Percentiles rank a stretch among this genome's conserved stretches.
These are phyloP conservation scores for Lecanicillium sp. DNA, from an alignment of 2,329 filamentous ascomycete species.

Conservation along the genomic window DNA sequence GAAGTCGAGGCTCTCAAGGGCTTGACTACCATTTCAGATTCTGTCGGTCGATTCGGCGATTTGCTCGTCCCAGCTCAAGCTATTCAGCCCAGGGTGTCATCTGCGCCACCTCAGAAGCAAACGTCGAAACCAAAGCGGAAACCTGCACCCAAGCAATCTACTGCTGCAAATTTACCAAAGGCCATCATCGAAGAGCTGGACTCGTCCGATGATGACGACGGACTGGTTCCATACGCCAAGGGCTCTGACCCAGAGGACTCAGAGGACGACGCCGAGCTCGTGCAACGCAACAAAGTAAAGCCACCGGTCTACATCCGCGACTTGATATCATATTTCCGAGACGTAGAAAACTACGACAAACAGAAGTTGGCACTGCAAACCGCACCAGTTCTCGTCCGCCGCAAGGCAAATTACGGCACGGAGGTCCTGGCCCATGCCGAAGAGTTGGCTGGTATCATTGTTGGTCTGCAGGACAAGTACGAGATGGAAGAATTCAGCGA, in stretches of 20 bases:
- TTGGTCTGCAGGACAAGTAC: constrained; percentile 79
- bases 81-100: not conserved
- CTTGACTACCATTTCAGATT: constrained; percentile 58
- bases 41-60: constrained; percentile 49
- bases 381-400: constrained; percentile 73
- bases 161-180: constrained; percentile 27
- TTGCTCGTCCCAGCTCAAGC: constrained; percentile 30
- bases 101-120: constrained; percentile 14
- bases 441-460: constrained; percentile 69
- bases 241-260: constrained; percentile 87
- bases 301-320: constrained; percentile 89
- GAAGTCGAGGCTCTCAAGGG: constrained; percentile 72
- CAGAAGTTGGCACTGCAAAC: constrained; percentile 74
- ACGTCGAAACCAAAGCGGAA: constrained; percentile 22
- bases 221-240: constrained; percentile 73
- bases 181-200: constrained; percentile 61
- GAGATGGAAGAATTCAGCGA: constrained; percentile 74
- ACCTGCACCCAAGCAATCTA: constrained; percentile 25
- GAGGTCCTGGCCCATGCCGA: constrained; percentile 81
- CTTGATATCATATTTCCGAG: constrained; percentile 69
- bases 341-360: constrained; percentile 77
- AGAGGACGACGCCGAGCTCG: constrained; percentile 83
- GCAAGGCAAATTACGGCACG: constrained; percentile 81
- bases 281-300: constrained; percentile 75
- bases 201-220: constrained; percentile 55